Conservation (phyloP, 2,329 filamentous ascomycete genomes). For the Waltergamsia citrina region DNA sequence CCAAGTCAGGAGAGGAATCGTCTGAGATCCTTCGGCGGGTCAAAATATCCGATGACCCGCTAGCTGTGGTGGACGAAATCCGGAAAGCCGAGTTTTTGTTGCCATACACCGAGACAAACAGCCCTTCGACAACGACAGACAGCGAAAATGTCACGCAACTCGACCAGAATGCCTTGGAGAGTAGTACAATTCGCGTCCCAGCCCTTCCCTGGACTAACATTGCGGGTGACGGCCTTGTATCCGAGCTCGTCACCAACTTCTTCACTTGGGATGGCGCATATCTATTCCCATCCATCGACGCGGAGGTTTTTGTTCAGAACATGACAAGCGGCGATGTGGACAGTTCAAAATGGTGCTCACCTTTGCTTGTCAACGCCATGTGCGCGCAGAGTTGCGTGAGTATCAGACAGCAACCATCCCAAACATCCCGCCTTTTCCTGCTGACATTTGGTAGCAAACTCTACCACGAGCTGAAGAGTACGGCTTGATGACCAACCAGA, state of each 20-base stretch:
- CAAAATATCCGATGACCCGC: not conserved
- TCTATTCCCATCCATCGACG: slow-evolving; percentile 14
- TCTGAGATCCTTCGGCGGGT: slow-evolving; percentile 2
- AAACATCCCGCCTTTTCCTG: not conserved
- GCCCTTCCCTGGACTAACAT: slow-evolving; percentile 19
- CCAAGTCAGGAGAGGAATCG: not conserved
- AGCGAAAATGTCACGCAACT: slow-evolving; percentile 4
- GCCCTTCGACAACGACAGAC: no score
- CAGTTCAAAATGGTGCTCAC: slow-evolving; percentile 15
- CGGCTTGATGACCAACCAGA: not conserved
- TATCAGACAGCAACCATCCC: not conserved
- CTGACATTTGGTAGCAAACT: not conserved
- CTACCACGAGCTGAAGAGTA: not conserved
- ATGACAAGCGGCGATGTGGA: slow-evolving; percentile 11
- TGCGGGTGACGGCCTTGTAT: slow-evolving; percentile 18
- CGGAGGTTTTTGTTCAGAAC: slow-evolving; percentile 14
- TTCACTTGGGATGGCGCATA: slow-evolving; percentile 18
- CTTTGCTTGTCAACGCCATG: slow-evolving; percentile 20
- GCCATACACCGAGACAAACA: no score
- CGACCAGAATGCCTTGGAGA: slow-evolving; percentile 8
- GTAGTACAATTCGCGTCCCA: slow-evolving; percentile 13
- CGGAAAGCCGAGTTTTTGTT: not conserved
- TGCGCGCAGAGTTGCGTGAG: slow-evolving; percentile 11
- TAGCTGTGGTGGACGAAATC: not conserved
- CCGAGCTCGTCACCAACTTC: slow-evolving; percentile 17